phyloP scores from a whole-genome alignment of 1,284 basidiomycete genomes.

The Cutaneotrichosporon sp. region DNA sequence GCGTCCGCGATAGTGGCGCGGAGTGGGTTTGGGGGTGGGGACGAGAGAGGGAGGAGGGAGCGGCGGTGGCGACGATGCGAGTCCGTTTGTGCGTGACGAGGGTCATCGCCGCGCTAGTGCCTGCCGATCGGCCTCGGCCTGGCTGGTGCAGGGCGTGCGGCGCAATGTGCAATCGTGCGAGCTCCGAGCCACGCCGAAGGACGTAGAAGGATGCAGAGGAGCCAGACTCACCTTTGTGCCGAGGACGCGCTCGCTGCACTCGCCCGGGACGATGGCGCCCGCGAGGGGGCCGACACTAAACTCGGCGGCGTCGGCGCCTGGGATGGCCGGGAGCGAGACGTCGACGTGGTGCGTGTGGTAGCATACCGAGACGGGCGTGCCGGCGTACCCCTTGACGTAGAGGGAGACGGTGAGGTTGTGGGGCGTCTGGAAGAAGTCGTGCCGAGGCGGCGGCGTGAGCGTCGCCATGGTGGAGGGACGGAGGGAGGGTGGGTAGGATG shows the following conservation, averaged over 20 bases:
- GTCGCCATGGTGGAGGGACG: background rate
- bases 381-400: slow-evolving; percentile 68
- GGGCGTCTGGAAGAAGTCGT: slow-evolving; percentile 87
- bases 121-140: slow-evolving; percentile 11
- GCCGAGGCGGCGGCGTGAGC: slow-evolving; percentile 49
- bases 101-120: slow-evolving; percentile 4
- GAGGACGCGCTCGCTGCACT: slow-evolving; percentile 68
- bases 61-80: background rate
- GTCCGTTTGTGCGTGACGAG: background rate
- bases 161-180: background rate
- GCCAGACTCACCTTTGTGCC: slow-evolving; percentile 74
- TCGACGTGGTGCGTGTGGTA: slow-evolving; percentile 37
- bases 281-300: slow-evolving; percentile 66
- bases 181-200: background rate
- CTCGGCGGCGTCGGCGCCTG: slow-evolving; percentile 59
- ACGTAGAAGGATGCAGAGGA: background rate
- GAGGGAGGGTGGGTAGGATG: background rate
- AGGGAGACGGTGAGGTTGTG: slow-evolving; percentile 70
- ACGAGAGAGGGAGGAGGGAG: background rate
- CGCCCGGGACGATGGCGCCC: slow-evolving; percentile 70
- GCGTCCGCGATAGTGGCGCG: no score
- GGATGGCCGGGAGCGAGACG: slow-evolving; percentile 61
- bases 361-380: slow-evolving; percentile 59
- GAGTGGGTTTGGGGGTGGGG: background rate
- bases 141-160: background rate